These are phyloP conservation scores for Candida tropicalis DNA, from an alignment of 1,139 yeast species.

Conservation along the genomic window DNA sequence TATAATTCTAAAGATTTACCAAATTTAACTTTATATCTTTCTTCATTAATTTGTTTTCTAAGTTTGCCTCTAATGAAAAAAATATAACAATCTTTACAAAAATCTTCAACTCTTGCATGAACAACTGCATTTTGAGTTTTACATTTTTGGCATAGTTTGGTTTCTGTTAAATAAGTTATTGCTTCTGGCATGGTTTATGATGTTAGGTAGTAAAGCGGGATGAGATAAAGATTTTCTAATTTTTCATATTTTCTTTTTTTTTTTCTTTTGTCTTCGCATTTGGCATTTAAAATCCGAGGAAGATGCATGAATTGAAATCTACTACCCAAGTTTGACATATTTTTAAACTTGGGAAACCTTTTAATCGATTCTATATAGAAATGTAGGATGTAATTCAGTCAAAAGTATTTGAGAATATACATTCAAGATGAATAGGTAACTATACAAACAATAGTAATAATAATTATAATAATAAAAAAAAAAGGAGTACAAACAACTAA, in stretches of 20 bases:
- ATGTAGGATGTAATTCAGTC: neutral
- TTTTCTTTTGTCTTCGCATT: neutral
- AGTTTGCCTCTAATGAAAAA: slow-evolving; percentile 78
- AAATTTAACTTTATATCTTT: slow-evolving; percentile 70
- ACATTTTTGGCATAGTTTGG: slow-evolving; percentile 51
- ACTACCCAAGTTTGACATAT: no score
- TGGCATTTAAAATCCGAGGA: neutral
- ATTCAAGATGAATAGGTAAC: slow-evolving; percentile 1
- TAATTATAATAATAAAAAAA: neutral
- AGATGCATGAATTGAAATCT: no score
- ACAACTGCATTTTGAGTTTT: slow-evolving; percentile 47
- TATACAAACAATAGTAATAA: neutral
- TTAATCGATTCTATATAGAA: no score
- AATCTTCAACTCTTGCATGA: slow-evolving; percentile 67
- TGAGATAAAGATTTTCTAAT: slow-evolving; percentile 6
- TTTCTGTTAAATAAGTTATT: slow-evolving; percentile 22
- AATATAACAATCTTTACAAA: slow-evolving; percentile 71
- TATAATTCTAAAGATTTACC: slow-evolving; percentile 29
- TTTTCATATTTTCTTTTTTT: slow-evolving; percentile 6
- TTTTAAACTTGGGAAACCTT: no score
- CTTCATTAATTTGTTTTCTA: slow-evolving; percentile 72
- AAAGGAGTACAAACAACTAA: no score
- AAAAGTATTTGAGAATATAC: neutral
- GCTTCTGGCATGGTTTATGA: slow-evolving; percentile 15
- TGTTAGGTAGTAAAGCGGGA: neutral